Conservation (phyloP, 495 filamentous ascomycete species). For the Terfezia claveryi region DNA sequence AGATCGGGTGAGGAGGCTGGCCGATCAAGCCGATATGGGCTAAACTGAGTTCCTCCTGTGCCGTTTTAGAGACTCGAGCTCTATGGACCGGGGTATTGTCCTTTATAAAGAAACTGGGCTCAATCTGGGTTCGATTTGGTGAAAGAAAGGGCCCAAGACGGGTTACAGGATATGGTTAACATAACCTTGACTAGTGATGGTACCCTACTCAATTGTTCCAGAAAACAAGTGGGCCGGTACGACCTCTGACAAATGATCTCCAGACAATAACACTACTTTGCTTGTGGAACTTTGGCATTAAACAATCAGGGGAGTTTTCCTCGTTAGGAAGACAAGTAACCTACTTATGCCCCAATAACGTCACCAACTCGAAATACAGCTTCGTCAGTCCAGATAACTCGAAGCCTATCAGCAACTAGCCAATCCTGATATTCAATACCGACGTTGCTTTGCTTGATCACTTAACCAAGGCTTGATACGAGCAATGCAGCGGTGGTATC, state of each 20-base stretch:
- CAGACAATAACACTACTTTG: not conserved
- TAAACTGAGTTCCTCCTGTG: not conserved
- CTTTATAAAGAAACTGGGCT: not conserved
- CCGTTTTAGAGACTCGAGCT: not conserved
- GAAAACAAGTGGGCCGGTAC: not conserved
- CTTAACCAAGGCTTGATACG: not conserved
- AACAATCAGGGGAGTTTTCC: not conserved
- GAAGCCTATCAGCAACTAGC: not conserved
- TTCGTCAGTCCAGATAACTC: constrained; percentile 2
- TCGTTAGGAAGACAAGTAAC: not conserved
- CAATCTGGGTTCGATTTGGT: not conserved
- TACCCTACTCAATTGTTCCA: not conserved
- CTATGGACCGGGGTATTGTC: not conserved
- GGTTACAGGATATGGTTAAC: not conserved
- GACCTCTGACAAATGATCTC: not conserved
- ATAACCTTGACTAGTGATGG: not conserved
- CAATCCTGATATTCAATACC: not conserved
- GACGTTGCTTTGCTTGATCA: not conserved
- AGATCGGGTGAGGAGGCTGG: constrained; percentile 1
- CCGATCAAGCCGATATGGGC: not conserved
- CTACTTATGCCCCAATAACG: not conserved
- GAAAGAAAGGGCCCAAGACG: not conserved
- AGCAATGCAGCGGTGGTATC: constrained; percentile 1
- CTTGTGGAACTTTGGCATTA: constrained; percentile 2
- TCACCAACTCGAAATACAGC: not conserved